Conservation (phyloP, 1,139 yeast genomes). For the Geotrichum carabidarum region DNA sequence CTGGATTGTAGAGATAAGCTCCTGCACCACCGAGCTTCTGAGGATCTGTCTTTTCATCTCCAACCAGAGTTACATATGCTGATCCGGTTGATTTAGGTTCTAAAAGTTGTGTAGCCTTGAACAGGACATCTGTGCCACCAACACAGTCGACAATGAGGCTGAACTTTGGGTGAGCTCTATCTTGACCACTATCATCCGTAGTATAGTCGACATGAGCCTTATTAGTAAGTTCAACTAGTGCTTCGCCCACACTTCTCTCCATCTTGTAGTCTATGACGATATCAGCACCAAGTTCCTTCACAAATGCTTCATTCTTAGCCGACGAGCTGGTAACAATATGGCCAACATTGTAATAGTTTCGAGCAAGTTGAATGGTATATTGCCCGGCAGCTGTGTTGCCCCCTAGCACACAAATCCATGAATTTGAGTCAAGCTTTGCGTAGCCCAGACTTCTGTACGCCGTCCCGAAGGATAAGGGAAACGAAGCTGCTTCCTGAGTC, state of each 20-base stretch:
- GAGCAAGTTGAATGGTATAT: conserved; percentile 54
- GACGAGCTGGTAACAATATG: conserved; percentile 44
- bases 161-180: conserved; percentile 7
- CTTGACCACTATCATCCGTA: background rate
- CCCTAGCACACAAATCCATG: conserved; percentile 57
- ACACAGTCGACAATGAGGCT: conserved; percentile 19
- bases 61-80: conserved; percentile 47
- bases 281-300: conserved; percentile 50
- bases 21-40: conserved; percentile 26
- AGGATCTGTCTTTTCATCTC: conserved; percentile 41
- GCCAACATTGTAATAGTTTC: conserved; percentile 40
- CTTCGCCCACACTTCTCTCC: conserved; percentile 22
- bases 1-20: conserved; percentile 27
- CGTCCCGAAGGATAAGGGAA: conserved; percentile 55
- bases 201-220: conserved; percentile 3
- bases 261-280: conserved; percentile 48
- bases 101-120: conserved; percentile 35
- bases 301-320: conserved; percentile 39
- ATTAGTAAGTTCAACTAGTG: conserved; percentile 8
- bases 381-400: conserved; percentile 72
- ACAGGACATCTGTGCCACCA: conserved; percentile 33
- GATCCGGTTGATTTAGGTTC: conserved; percentile 42
- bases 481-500: conserved; percentile 53
- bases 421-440: conserved; percentile 31
- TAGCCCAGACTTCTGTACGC: conserved; percentile 46